These are phyloP conservation scores for Pestalotiopsis sp. DNA, from an alignment of 2,329 filamentous ascomycete species.

Conservation along the genomic window DNA sequence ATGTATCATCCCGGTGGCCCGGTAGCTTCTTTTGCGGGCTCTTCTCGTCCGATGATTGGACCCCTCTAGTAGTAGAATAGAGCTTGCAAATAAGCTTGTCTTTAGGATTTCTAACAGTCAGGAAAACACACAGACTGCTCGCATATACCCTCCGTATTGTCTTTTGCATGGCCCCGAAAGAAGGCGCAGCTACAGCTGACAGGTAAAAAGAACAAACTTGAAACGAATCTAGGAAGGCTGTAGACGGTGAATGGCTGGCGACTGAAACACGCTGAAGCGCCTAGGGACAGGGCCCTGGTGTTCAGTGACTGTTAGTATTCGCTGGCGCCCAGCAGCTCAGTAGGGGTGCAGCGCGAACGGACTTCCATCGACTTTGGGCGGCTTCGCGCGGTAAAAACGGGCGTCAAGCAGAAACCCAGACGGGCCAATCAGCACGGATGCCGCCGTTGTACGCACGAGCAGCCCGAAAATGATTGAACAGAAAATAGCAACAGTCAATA, in stretches of 20 bases:
- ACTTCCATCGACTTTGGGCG: not conserved
- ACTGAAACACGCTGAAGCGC: slow-evolving; percentile 9
- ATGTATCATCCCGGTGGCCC: not conserved
- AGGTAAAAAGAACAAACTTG: not conserved
- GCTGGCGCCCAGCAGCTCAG: not conserved
- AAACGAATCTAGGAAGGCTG: not conserved
- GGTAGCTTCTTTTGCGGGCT: not conserved
- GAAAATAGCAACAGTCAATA: not conserved
- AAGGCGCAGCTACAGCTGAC: not conserved
- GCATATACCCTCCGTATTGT: not conserved
- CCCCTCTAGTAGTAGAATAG: not conserved
- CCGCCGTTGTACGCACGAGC: not conserved
- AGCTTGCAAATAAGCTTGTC: slow-evolving; percentile 5
- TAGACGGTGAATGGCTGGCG: slow-evolving; percentile 2
- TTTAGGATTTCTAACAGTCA: not conserved
- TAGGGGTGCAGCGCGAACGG: not conserved
- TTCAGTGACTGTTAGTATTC: not conserved
- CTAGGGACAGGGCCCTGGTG: not conserved
- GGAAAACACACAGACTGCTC: not conserved
- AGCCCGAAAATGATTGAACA: not conserved
- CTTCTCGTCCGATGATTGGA: not conserved
- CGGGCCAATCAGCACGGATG: not conserved
- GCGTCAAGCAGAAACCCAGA: not conserved
- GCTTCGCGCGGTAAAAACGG: not conserved
- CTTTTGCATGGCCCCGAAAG: not conserved